A percentile compares a stretch with the other conserved stretches of the same genome.
Conservation (phyloP, 495 filamentous ascomycete species). For the Extremus antarcticus region DNA sequence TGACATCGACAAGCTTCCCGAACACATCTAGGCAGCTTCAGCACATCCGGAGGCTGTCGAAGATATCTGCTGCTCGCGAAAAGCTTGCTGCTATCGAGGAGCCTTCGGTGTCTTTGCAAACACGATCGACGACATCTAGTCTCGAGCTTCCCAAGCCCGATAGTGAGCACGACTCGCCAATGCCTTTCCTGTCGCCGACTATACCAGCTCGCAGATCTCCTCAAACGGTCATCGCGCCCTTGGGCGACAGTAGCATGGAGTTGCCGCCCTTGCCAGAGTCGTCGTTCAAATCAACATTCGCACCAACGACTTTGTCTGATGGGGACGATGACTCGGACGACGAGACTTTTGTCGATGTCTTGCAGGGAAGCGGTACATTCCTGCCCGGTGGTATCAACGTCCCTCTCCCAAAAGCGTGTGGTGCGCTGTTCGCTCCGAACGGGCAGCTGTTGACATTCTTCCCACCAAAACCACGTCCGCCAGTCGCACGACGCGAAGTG, state of each 20-base stretch:
- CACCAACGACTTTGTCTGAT: neutral
- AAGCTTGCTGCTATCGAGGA: neutral
- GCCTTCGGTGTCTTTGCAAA: neutral
- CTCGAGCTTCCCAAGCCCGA: slow-evolving; percentile 9
- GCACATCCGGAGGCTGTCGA: neutral
- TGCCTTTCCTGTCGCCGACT: slow-evolving; percentile 16
- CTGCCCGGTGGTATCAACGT: slow-evolving; percentile 19
- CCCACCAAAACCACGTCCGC: slow-evolving; percentile 1
- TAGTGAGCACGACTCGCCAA: slow-evolving; percentile 1
- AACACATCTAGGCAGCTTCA: slow-evolving; percentile 11
- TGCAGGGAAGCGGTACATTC: slow-evolving; percentile 7
- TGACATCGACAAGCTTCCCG: neutral
- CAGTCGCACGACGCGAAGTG: neutral
- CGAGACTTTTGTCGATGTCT: slow-evolving; percentile 4
- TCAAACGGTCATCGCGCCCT: neutral
- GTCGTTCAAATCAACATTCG: neutral
- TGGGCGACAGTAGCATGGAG: slow-evolving; percentile 1
- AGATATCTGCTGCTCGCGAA: neutral
- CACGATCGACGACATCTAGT: slow-evolving; percentile 10
- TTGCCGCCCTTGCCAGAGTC: slow-evolving; percentile 5
- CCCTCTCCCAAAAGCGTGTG: slow-evolving; percentile 20
- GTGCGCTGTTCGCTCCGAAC: slow-evolving; percentile 20
- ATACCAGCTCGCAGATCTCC: slow-evolving; percentile 10
- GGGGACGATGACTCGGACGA: slow-evolving; percentile 15
- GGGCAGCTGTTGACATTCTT: slow-evolving; percentile 21